Base-by-base conservation (phyloP, 257 asterid genomes). In the Salvia splendens region DNA sequence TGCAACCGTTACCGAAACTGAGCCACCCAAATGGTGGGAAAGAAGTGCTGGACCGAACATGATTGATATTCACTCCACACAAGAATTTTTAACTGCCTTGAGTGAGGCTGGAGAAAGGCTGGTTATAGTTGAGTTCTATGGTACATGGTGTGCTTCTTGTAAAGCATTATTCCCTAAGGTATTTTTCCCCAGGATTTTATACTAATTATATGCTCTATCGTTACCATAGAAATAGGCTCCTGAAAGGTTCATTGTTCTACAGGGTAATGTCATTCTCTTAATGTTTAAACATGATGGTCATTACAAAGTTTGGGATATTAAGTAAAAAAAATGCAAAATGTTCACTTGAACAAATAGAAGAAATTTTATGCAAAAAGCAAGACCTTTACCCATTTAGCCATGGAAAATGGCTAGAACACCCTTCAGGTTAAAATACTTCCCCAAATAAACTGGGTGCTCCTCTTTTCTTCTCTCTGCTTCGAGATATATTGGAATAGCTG, bases 81-180 rank as follows among this genome's bases (percentile, higher is more conserved):
- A 85, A 68, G 98, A 91, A 51, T 84, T 91, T 73, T 78, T 87
- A 76, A 81, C 52, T 67, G 93, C 92, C 63, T 73, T 91, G 75
- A 86, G 89, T 64, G 75, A 87, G 77, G 98, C 96, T 67, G 93
- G 90, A 75, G 98, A 91, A 11, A 82, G 83, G 72, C 82, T 91
- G 51, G 98, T 89, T 69, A 80, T 91, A 66, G 98, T 87, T 32
- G 96, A 91, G 79, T 83, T 88, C 78, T 91, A 88, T 62, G 97
- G 90, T 43, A 88, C 97, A 56, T 91, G 97, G 97, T 91, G 97
- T 70, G 97, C 97, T 78, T 91, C 97, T 71, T 91, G 95, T 68
- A 83, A 88, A 73, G 97, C 95, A 61, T 71, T 91, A 63, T 91
- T 79, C 71, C 97, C 97, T 71, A 91, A 85, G 93, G 96, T 91